Percentiles rank a stretch among this genome's conserved stretches.
Evolutionary conservation across 1,139 yeast genomes (phyloP).

Genomic region (Scheffersomyces titani): DNA sequence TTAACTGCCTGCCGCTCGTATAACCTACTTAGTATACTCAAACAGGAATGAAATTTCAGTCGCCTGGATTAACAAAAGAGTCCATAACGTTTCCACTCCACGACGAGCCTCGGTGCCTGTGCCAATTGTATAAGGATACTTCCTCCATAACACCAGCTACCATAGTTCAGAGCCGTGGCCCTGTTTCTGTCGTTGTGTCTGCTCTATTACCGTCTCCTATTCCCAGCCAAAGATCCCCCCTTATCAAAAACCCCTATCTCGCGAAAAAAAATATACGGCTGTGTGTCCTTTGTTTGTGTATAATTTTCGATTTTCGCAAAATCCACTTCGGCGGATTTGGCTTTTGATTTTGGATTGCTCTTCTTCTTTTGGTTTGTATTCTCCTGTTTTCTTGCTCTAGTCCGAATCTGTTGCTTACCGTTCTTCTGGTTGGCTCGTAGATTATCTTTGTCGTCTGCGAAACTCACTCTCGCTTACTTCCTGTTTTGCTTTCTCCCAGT

Average conservation of each 20-base stretch:
- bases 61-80: background rate
- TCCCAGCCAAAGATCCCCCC: background rate
- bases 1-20: background rate
- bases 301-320: background rate
- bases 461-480: background rate
- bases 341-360: background rate
- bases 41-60: background rate
- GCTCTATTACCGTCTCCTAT: background rate
- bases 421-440: background rate
- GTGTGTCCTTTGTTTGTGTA: background rate
- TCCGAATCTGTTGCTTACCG: background rate
- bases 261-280: background rate
- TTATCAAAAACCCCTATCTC: background rate
- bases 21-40: background rate
- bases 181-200: background rate
- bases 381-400: background rate
- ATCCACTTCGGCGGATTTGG: background rate
- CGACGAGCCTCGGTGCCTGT: no score
- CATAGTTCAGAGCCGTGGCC: background rate
- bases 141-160: no score
- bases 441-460: background rate
- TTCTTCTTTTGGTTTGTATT: background rate
- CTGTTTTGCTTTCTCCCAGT: background rate
- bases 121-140: no score
- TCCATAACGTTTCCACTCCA: no score